phyloP scores from a whole-genome alignment of 2,329 filamentous ascomycete species.

The Fusarium buharicum region DNA sequence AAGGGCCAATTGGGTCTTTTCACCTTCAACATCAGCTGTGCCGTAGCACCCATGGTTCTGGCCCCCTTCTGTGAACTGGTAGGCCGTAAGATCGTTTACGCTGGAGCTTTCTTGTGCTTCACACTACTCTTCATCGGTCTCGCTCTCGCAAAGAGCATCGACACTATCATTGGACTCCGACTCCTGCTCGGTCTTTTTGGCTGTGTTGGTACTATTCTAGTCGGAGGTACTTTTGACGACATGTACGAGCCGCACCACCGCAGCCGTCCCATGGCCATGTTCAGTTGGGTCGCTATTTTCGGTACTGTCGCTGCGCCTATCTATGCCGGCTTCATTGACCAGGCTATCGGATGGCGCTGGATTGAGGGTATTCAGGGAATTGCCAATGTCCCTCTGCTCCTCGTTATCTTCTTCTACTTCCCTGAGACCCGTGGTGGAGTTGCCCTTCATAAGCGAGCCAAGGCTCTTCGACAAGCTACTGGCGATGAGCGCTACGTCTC shows the following conservation, averaged over 20 bases:
- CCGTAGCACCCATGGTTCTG: constrained; percentile 34
- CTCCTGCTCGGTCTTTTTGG: constrained; percentile 39
- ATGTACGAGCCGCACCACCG: constrained; percentile 42
- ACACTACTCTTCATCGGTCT: constrained; percentile 37
- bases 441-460: constrained; percentile 36
- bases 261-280: constrained; percentile 42
- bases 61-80: constrained; percentile 38
- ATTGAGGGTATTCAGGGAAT: constrained; percentile 40
- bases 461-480: constrained; percentile 37
- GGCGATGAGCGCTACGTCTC: constrained; percentile 39
- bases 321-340: constrained; percentile 39
- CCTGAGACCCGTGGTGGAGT: constrained; percentile 38
- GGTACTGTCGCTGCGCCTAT: constrained; percentile 38
- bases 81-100: constrained; percentile 37
- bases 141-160: constrained; percentile 34
- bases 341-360: constrained; percentile 39
- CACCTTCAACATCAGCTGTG: constrained; percentile 40
- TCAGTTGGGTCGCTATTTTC: constrained; percentile 40
- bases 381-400: constrained; percentile 32
- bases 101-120: constrained; percentile 34
- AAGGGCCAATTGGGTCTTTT: constrained; percentile 38
- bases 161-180: constrained; percentile 38
- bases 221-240: constrained; percentile 40
- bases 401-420: constrained; percentile 37
- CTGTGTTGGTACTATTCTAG: constrained; percentile 40